These are phyloP conservation scores for Rhodotorula taiwanensis DNA, from an alignment of 768 basidiomycete species.

Conservation along the genomic window DNA sequence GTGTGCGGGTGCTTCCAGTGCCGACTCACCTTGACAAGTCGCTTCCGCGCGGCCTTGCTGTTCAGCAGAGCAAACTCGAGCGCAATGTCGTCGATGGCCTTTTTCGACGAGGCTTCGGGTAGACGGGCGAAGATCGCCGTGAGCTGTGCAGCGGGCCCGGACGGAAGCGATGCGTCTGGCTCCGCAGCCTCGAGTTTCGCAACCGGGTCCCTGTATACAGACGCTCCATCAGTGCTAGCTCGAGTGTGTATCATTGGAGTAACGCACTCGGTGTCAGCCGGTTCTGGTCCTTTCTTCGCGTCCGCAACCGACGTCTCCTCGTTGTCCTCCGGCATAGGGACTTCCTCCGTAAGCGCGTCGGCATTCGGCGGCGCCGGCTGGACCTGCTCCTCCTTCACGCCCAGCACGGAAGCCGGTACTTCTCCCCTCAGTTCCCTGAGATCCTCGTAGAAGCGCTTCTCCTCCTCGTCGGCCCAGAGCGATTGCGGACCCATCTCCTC, in stretches of 20 bases:
- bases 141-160: conserved; percentile 84
- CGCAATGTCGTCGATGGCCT: conserved; percentile 82
- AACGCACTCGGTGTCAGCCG: conserved; percentile 51
- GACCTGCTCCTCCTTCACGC: conserved; percentile 30
- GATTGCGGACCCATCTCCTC: conserved; percentile 62
- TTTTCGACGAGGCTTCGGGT: conserved; percentile 86
- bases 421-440: conserved; percentile 84
- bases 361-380: conserved; percentile 31
- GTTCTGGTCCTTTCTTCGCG: conserved; percentile 46
- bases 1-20: no score
- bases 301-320: conserved; percentile 45
- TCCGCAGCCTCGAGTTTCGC: conserved; percentile 25
- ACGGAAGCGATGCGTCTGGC: conserved; percentile 58
- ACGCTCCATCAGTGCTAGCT: background rate
- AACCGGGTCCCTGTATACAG: conserved; percentile 11
- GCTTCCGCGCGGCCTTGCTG: conserved; percentile 88
- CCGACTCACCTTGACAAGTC: conserved; percentile 66
- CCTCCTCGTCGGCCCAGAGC: conserved; percentile 99
- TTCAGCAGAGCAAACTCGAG: conserved; percentile 95
- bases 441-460: conserved; percentile 86
- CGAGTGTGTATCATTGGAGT: no score
- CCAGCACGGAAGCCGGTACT: conserved; percentile 74
- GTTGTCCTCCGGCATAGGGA: background rate
- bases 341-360: no score
- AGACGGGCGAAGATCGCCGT: conserved; percentile 82